Conservation (phyloP, 2,329 filamentous ascomycete genomes). For the Ciborinia camelliae region DNA sequence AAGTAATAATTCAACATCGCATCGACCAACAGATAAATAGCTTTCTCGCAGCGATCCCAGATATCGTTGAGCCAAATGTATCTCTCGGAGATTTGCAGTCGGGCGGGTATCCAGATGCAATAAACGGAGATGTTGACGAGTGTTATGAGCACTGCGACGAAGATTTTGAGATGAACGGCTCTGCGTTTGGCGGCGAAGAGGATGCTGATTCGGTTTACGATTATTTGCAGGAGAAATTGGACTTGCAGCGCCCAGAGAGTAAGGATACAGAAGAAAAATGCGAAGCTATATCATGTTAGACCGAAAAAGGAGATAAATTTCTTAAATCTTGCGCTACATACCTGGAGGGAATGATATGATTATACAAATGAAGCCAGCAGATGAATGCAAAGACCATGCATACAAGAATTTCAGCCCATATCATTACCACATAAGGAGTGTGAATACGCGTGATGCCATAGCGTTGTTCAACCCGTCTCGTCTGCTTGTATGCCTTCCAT, state of each 20-base stretch:
- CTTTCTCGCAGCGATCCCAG: slow-evolving; percentile 53
- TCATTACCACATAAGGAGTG: slow-evolving; percentile 33
- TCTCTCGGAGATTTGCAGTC: slow-evolving; percentile 42
- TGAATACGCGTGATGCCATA: slow-evolving; percentile 34
- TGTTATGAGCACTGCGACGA: slow-evolving; percentile 40
- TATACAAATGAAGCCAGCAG: slow-evolving; percentile 9
- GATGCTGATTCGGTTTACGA: slow-evolving; percentile 52
- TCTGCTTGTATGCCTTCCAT: slow-evolving; percentile 40
- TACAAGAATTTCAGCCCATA: slow-evolving; percentile 44
- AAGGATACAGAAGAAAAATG: slow-evolving; percentile 23
- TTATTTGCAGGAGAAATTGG: slow-evolving; percentile 53
- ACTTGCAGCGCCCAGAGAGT: slow-evolving; percentile 36
- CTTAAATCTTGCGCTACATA: neutral
- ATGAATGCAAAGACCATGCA: slow-evolving; percentile 42
- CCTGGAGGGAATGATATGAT: neutral
- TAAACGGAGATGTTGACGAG: slow-evolving; percentile 53
- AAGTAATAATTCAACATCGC: slow-evolving; percentile 53
- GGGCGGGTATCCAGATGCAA: slow-evolving; percentile 51
- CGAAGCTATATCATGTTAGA: slow-evolving; percentile 1
- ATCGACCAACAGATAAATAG: slow-evolving; percentile 50
- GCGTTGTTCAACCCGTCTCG: slow-evolving; percentile 36
- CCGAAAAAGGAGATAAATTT: too few species aligned
- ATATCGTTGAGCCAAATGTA: slow-evolving; percentile 48
- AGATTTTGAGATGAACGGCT: slow-evolving; percentile 44
- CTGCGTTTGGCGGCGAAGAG: slow-evolving; percentile 44